Conservation (phyloP, 306 rosid species). For the Vicia villosa region DNA sequence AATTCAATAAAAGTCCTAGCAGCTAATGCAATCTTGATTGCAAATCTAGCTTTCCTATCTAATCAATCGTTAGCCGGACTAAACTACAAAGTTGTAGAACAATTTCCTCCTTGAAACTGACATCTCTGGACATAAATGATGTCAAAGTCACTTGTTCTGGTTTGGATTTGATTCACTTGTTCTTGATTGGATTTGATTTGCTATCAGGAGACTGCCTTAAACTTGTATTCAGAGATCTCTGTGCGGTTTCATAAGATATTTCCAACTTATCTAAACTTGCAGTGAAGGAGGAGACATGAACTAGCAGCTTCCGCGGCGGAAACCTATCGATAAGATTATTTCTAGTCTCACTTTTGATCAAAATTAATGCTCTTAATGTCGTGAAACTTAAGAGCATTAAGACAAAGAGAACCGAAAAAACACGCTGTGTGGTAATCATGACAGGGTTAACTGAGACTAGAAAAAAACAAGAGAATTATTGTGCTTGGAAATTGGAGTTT, state of each 20-base stretch:
- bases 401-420: constrained; percentile 43
- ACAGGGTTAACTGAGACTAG: constrained; percentile 33
- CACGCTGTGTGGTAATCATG: constrained; percentile 56
- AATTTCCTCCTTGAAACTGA: constrained; percentile 45
- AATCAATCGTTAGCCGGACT: constrained; percentile 32
- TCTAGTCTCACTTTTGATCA: constrained; percentile 37
- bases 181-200: constrained; percentile 74
- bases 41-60: constrained; percentile 49
- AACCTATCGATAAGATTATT: constrained; percentile 36
- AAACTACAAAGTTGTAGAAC: constrained; percentile 43
- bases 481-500: constrained; percentile 29
- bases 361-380: constrained; percentile 35
- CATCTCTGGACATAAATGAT: constrained; percentile 32
- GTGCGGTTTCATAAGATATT: constrained; percentile 41
- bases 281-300: constrained; percentile 40
- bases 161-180: too few species aligned
- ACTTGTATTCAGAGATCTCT: constrained; percentile 53
- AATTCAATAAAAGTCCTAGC: constrained; percentile 12
- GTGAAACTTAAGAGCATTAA: constrained; percentile 47
- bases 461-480: too few species aligned
- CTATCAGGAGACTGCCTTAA: constrained; percentile 64
- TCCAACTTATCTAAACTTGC: constrained; percentile 38
- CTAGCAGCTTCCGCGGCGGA: constrained; percentile 52
- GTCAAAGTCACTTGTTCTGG: constrained; percentile 56
- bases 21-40: constrained; percentile 23